Conservation (phyloP, 176 grass and related monocot genomes). For the Triticum turgidum region DNA sequence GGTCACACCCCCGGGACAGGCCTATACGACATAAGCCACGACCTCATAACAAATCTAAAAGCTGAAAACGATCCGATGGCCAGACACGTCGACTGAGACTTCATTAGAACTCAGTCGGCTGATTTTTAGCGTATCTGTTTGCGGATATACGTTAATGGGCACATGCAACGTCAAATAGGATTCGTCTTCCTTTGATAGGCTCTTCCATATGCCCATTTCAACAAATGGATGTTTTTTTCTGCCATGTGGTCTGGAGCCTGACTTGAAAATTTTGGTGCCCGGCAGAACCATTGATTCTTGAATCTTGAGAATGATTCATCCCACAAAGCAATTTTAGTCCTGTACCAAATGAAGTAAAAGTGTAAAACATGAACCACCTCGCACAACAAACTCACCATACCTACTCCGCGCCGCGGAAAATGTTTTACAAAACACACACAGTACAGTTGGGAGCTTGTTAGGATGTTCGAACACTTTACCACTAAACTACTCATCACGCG, state of each 20-base stretch:
- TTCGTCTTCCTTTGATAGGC: too few species aligned
- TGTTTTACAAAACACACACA: not conserved
- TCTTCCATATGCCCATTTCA: not conserved
- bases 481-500: constrained; percentile 18
- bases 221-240: not conserved
- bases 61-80: too few species aligned
- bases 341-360: not conserved
- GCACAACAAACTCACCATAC: not conserved
- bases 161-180: too few species aligned
- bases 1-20: too few species aligned
- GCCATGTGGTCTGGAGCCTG: too few species aligned
- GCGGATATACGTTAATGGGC: too few species aligned
- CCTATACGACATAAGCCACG: too few species aligned
- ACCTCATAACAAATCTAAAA: too few species aligned
- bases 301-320: not conserved
- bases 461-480: constrained; percentile 10
- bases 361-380: not conserved
- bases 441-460: constrained; percentile 45
- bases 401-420: not conserved
- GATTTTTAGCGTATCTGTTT: too few species aligned
- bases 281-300: not conserved
- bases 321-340: not conserved
- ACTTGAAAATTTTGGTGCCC: not conserved
- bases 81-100: too few species aligned
- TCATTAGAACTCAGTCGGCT: too few species aligned